These are phyloP conservation scores for Pigoraptor vietnamica DNA, from an alignment of 78 protist species.

Conservation along the genomic window DNA sequence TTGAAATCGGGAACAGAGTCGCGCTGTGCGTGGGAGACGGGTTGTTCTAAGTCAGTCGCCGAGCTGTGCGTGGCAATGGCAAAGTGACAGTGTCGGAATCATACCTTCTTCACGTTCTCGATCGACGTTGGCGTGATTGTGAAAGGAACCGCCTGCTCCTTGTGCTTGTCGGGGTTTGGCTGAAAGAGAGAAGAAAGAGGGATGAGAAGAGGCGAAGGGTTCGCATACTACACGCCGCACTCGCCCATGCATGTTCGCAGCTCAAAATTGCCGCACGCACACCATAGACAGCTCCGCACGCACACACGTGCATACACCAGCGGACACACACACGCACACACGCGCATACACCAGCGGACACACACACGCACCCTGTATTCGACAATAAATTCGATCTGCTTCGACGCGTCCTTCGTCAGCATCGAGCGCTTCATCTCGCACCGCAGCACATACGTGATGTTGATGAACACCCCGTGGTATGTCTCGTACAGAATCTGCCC, in stretches of 20 bases:
- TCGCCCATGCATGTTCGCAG: no score
- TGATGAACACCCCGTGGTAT: slow-evolving; percentile 87
- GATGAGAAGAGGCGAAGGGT: no score
- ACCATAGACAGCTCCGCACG: neutral
- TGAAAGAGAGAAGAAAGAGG: neutral
- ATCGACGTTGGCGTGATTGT: slow-evolving; percentile 56
- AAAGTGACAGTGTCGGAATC: neutral
- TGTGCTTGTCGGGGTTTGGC: neutral
- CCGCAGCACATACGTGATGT: slow-evolving; percentile 43
- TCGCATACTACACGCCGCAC: no score
- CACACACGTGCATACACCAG: neutral
- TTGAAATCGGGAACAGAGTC: slow-evolving; percentile 51
- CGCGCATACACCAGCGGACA: neutral
- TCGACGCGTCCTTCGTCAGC: slow-evolving; percentile 49
- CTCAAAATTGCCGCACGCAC: no score
- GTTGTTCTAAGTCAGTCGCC: no score
- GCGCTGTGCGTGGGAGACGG: neutral
- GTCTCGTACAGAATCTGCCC: slow-evolving; percentile 72
- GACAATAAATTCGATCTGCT: slow-evolving; percentile 58
- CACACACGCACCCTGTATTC: slow-evolving; percentile 34
- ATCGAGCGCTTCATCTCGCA: slow-evolving; percentile 62
- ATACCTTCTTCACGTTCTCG: slow-evolving; percentile 44
- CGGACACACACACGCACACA: slow-evolving; percentile 3
- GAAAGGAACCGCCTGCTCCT: slow-evolving; percentile 12
- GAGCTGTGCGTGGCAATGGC: neutral